Evolutionary conservation across 352 stramenopile species (phyloP).

Genomic region (Pythium plurisporium): DNA sequence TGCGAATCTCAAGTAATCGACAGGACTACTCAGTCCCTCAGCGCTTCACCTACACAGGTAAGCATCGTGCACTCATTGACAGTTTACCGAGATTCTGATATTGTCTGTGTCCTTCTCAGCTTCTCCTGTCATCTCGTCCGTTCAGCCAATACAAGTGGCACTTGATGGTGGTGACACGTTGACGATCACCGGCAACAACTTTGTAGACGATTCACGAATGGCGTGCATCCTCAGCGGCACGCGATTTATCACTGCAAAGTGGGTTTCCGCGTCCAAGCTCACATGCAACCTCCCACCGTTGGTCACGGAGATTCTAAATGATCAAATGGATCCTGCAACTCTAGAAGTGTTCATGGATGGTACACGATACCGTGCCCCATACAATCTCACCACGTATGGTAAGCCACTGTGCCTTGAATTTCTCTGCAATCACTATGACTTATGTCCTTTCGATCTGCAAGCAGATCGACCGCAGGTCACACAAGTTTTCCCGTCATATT

Average conservation of each 20-base stretch:
- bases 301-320: not conserved
- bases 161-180: constrained; percentile 10
- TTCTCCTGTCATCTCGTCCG: constrained; percentile 26
- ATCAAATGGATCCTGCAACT: too few relatives aligned
- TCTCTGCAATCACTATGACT: not conserved
- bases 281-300: constrained; percentile 3
- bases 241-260: not conserved
- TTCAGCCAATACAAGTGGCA: constrained; percentile 4
- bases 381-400: constrained; percentile 15
- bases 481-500: not conserved
- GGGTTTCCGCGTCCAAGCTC: constrained; percentile 9
- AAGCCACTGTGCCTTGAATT: not conserved
- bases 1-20: constrained; percentile 50
- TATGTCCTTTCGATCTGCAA: not conserved
- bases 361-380: not conserved
- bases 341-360: constrained; percentile 1
- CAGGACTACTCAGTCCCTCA: constrained; percentile 45
- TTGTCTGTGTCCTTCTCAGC: constrained; percentile 21
- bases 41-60: constrained; percentile 49
- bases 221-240: constrained; percentile 8
- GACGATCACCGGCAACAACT: constrained; percentile 16
- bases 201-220: not conserved
- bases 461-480: constrained; percentile 6
- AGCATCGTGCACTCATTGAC: not conserved
- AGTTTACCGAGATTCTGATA: not conserved